Conservation (phyloP, 2,329 filamentous ascomycete genomes). For the Sclerotinia borealis region DNA sequence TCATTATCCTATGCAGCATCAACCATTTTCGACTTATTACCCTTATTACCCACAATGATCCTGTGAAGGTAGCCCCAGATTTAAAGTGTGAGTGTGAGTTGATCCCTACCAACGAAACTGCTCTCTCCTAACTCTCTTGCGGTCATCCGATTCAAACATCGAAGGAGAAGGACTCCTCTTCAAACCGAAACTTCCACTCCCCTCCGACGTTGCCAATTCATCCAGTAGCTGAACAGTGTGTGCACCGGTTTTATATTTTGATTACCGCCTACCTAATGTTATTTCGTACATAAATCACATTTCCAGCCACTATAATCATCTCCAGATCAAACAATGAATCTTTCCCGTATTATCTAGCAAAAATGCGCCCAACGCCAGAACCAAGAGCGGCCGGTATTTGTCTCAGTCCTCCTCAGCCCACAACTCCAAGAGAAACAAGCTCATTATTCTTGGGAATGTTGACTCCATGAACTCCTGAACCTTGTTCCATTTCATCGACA, state of each 20-base stretch:
- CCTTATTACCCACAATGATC: no score
- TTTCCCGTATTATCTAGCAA: background rate
- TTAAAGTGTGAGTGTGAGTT: no score
- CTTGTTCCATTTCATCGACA: background rate
- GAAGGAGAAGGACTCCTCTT: background rate
- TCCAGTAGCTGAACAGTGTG: no score
- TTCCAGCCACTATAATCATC: background rate
- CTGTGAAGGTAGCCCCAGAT: no score
- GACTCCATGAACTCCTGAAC: background rate
- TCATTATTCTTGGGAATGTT: background rate
- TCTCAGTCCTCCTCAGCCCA: background rate
- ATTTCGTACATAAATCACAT: background rate
- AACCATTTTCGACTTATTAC: no score
- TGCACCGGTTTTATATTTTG: background rate
- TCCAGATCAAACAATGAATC: background rate
- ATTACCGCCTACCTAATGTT: background rate
- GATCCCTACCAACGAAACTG: no score
- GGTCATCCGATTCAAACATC: no score
- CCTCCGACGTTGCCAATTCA: background rate
- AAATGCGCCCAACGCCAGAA: background rate
- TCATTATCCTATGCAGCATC: no score
- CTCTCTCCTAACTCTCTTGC: background rate
- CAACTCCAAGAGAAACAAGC: background rate
- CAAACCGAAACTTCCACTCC: background rate
- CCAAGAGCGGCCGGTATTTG: background rate